A percentile compares a stretch with the other conserved stretches of the same genome.
Evolutionary conservation across 768 basidiomycete genomes (phyloP).

Genomic region (Calvatia gigantea): DNA sequence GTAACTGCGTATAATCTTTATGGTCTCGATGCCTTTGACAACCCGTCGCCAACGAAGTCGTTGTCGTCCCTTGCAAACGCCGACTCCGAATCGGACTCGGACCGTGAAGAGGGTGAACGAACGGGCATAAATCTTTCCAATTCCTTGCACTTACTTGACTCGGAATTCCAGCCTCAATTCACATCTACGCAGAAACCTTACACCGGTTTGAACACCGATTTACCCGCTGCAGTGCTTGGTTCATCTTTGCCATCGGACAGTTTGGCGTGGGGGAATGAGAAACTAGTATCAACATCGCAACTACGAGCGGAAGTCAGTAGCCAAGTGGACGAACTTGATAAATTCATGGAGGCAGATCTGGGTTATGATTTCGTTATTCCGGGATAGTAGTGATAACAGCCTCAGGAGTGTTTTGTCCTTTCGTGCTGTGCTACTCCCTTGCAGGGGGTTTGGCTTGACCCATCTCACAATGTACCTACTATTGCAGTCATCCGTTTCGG

Average conservation of each 20-base stretch:
- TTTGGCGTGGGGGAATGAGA: neutral
- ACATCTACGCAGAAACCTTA: slow-evolving; percentile 25
- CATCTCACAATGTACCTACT: no score
- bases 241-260: neutral
- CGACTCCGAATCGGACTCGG: slow-evolving; percentile 20
- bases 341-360: slow-evolving; percentile 52
- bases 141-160: neutral
- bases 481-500: no score
- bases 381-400: neutral
- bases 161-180: slow-evolving; percentile 24
- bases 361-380: slow-evolving; percentile 34
- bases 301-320: slow-evolving; percentile 51
- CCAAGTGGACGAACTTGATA: slow-evolving; percentile 46
- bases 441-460: no score
- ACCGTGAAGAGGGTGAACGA: slow-evolving; percentile 11
- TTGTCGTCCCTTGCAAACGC: slow-evolving; percentile 28
- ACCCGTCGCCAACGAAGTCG: slow-evolving; percentile 26
- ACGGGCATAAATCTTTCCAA: neutral
- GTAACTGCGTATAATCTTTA: slow-evolving; percentile 11
- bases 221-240: neutral
- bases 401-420: neutral
- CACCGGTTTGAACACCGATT: neutral
- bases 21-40: slow-evolving; percentile 12
- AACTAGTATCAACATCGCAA: slow-evolving; percentile 8
- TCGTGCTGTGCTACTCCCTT: neutral